Conservation (phyloP, 306 rosid species). For the Dicorynia guianensis region DNA sequence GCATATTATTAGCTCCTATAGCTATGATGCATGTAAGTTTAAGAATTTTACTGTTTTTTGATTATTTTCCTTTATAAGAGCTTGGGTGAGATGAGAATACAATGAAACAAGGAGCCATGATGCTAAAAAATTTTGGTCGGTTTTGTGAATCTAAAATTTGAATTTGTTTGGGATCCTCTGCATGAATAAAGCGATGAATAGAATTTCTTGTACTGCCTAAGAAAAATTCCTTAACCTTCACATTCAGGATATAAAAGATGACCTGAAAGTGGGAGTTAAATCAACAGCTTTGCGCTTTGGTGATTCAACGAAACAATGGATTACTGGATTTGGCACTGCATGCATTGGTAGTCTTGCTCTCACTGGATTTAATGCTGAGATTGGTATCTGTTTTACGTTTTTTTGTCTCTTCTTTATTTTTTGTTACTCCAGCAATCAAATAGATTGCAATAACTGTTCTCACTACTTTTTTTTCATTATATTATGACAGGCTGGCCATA, state of each 20-base stretch:
- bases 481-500: slow-evolving; percentile 77
- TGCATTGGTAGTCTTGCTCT: slow-evolving; percentile 79
- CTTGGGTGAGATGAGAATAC: too few relatives aligned
- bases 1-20: too few relatives aligned
- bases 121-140: too few relatives aligned
- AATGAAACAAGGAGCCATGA: too few relatives aligned
- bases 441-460: slow-evolving; percentile 28
- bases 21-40: too few relatives aligned
- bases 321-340: slow-evolving; percentile 75
- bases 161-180: too few relatives aligned
- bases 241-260: slow-evolving; percentile 84
- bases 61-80: too few relatives aligned
- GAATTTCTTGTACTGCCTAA: too few relatives aligned
- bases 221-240: too few relatives aligned
- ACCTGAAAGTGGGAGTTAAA: slow-evolving; percentile 88
- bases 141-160: too few relatives aligned
- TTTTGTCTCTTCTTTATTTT: slow-evolving; percentile 1
- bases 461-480: slow-evolving; percentile 34
- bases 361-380: slow-evolving; percentile 78
- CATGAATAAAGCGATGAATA: too few relatives aligned
- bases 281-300: slow-evolving; percentile 97
- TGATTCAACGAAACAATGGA: slow-evolving; percentile 83
- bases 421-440: background rate
- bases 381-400: slow-evolving; percentile 55
- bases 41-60: too few relatives aligned